Evolutionary conservation across 495 filamentous ascomycete genomes (phyloP), one percentile per base, ranked within the genome.

Genomic region (Ascobolus immersus): DNA sequence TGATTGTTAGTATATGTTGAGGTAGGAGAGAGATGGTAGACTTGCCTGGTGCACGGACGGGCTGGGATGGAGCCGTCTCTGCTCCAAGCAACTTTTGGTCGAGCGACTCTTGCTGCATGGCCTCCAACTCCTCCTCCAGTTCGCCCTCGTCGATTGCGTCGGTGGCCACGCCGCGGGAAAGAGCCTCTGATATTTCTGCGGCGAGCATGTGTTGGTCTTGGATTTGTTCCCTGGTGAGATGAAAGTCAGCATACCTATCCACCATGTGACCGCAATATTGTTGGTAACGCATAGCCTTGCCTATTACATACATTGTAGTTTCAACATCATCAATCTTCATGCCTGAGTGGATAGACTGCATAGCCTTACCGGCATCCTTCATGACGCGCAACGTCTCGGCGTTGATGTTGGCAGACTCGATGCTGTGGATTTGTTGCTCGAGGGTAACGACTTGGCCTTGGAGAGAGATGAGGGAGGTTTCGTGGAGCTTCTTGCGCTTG

Each of bases 351-450:
- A 96, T 96, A 38, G 69, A 53, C 54, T 76, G 68, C 86, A 96
- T 93, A 15, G 86, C 86, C 13, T 67, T 54, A 34, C 74, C 67
- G 2, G 86, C 82, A 45, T 69, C 66, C 63, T 90, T 69, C 84
- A 99, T 94, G 2, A 82, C 89, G 32, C 70, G 62, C 30, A 99
- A 62, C 4, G 86, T 99, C 58, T 94, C 81, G 50, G 82, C 66
- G 62, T 99, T 99, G 57, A 99, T 90, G 52, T 94, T 99, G 32
- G 86, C 89, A 14, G 82, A 75, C 52, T 99, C 86, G 53, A 99
- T 93, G 38, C 75, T 73, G 50, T 84, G 86, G 47, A 99, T 84
- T 51, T 99, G 81, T 45, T 81, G 77, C 49, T 94, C 86, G 10
- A 99, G 62, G 24, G 84, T 89, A 36, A 67, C 65, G 55, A 91